Base-by-base conservation (phyloP, 2,329 filamentous ascomycete genomes). In the Fusarium duplospermum region DNA sequence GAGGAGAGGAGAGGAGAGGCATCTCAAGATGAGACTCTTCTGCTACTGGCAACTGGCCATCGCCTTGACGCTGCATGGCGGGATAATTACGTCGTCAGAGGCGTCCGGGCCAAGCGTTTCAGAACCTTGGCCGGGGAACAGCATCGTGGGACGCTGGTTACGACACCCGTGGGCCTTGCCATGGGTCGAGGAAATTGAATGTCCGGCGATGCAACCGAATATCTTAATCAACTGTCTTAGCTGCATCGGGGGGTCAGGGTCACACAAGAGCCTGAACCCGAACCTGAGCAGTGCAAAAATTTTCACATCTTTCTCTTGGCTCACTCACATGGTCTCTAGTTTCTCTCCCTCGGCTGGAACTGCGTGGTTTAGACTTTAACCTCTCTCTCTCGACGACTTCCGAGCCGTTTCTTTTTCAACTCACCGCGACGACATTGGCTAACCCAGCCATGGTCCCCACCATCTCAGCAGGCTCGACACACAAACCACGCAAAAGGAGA, bases 401-500 rank as follows among this genome's bases (percentile, higher is more conserved):
- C 9, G 57, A 50, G 27, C 57, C 47, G 58, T 58, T 22, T 56
- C 63, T 42, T 57, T 57, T 42, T 54, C 56, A 58, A 56, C 57
- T 70, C 58, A 63, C 64, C 29, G 57, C 45, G 47, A 50, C 57
- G 16, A 54, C 45, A 63, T 56, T 33, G 47, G 47, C 27, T 31
- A 29, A 13, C 31, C 31, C 31, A 33, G 65, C 52, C 22, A 67
- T 62, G 24, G 47, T 52, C 71, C 67, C 67, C 64, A 66, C 75
- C 71, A 71, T 66, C 66, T 36, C 45, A 59, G 56, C 11, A 33
- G 31, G 42, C 20, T 24, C 74, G 73, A 63, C 40, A 47, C 62
- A 61, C 69, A 78, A 77, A 77, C 69, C 75, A 61, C 75, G 72
- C 72, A 78, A 76, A 52, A 72, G 62, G 66, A 62, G 67, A 64